phyloP scores from a whole-genome alignment of 306 rosid genomes.

The Lotus japonicus region DNA sequence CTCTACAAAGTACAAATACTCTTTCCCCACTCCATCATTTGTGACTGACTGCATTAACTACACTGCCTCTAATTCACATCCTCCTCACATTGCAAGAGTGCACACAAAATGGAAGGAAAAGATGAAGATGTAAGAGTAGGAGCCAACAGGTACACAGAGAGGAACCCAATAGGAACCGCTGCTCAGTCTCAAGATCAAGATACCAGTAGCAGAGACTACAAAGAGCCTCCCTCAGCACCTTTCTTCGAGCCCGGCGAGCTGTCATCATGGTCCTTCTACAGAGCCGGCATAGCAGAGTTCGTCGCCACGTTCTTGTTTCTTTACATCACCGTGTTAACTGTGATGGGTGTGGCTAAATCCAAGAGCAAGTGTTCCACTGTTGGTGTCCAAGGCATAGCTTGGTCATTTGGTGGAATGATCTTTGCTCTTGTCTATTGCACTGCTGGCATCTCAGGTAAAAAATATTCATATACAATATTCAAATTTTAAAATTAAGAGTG shows the following conservation, averaged over 20 bases:
- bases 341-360: constrained; percentile 37
- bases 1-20: constrained; percentile 29
- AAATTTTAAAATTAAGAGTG: too few relatives aligned
- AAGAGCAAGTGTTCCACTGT: constrained; percentile 33
- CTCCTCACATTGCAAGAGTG: background rate
- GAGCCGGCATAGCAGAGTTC: constrained; percentile 46
- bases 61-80: too few relatives aligned
- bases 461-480: too few relatives aligned
- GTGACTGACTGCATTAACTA: background rate
- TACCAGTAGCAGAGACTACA: constrained; percentile 22
- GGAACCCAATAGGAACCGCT: constrained; percentile 35
- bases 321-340: constrained; percentile 34
- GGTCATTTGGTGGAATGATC: constrained; percentile 57
- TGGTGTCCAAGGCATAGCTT: constrained; percentile 49
- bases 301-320: constrained; percentile 49
- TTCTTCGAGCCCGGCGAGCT: constrained; percentile 30
- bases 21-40: background rate
- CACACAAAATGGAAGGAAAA: constrained; percentile 27
- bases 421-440: constrained; percentile 50
- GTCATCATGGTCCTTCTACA: constrained; percentile 44
- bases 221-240: constrained; percentile 37
- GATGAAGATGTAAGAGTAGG: constrained; percentile 44
- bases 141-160: constrained; percentile 35
- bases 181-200: constrained; percentile 20
- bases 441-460: constrained; percentile 50